phyloP scores from a whole-genome alignment of 2,329 filamentous ascomycete genomes.

The Ploettnerulaceae sp. region DNA sequence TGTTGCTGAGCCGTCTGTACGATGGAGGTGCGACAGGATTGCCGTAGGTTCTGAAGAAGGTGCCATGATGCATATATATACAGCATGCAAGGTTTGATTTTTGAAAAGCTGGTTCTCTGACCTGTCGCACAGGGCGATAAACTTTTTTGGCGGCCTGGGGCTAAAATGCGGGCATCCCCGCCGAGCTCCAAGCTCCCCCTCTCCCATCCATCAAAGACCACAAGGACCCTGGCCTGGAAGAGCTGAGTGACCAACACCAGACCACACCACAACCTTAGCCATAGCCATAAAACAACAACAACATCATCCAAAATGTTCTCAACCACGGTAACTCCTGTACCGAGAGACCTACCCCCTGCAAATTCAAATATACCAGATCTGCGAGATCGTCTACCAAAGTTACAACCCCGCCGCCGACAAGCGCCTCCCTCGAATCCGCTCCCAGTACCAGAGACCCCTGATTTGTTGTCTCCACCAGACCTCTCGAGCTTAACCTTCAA shows the following conservation, averaged over 20 bases:
- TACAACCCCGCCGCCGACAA: constrained; percentile 59
- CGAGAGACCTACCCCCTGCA: constrained; percentile 14
- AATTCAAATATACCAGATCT: constrained; percentile 46
- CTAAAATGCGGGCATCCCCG: constrained; percentile 7
- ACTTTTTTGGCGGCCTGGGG: constrained; percentile 7
- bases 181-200: neutral
- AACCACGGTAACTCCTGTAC: constrained; percentile 14
- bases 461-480: constrained; percentile 63
- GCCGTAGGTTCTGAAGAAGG: constrained; percentile 42
- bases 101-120: neutral
- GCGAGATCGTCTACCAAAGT: constrained; percentile 58
- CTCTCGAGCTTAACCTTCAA: constrained; percentile 56
- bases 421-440: constrained; percentile 47
- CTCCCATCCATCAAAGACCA: neutral
- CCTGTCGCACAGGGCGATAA: neutral
- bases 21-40: constrained; percentile 54
- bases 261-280: no score
- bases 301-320: constrained; percentile 28
- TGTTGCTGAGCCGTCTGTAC: constrained; percentile 74
- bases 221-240: neutral
- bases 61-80: constrained; percentile 37
- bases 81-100: neutral
- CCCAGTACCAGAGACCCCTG: constrained; percentile 71
- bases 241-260: neutral
- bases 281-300: constrained; percentile 3